Evolutionary conservation across 2,329 filamentous ascomycete species (phyloP).

Genomic region (Fusarium sublunatum): DNA sequence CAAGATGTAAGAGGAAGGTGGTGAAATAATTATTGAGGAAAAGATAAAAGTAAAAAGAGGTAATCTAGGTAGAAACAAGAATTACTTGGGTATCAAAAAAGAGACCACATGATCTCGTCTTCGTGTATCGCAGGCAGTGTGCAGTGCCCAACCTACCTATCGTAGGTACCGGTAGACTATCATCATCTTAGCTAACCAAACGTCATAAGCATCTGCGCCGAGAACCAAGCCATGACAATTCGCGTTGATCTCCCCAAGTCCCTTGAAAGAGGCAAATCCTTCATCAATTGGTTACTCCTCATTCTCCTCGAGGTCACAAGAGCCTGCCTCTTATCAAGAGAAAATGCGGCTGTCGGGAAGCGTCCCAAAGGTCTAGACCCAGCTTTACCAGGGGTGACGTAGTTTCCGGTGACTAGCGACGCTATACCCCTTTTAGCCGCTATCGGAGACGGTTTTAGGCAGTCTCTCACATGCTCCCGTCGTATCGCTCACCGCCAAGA

Average conservation of each 20-base stretch:
- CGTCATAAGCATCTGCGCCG: slow-evolving; percentile 26
- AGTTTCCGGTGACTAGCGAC: slow-evolving; percentile 33
- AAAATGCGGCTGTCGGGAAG: slow-evolving; percentile 16
- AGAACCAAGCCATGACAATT: slow-evolving; percentile 7
- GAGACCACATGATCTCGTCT: slow-evolving; percentile 33
- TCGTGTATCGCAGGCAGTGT: neutral
- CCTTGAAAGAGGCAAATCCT: slow-evolving; percentile 9
- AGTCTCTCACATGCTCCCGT: slow-evolving; percentile 41
- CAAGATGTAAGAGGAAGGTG: neutral
- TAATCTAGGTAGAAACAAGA: slow-evolving; percentile 18
- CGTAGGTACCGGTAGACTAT: no score
- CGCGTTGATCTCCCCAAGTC: slow-evolving; percentile 8
- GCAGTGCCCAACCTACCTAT: neutral
- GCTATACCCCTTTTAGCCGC: slow-evolving; percentile 22
- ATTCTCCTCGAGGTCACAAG: slow-evolving; percentile 15
- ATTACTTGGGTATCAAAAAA: slow-evolving; percentile 13
- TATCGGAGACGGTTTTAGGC: slow-evolving; percentile 43
- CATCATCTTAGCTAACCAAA: slow-evolving; percentile 14
- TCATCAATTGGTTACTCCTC: slow-evolving; percentile 7
- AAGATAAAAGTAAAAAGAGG: neutral
- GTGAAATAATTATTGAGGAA: slow-evolving; percentile 4
- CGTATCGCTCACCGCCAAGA: slow-evolving; percentile 36
- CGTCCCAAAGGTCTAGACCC: slow-evolving; percentile 20
- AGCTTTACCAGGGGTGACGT: slow-evolving; percentile 39
- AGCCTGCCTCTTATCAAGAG: neutral